Base-by-base conservation (phyloP, 257 asterid species). In the Leonotis leonurus region DNA sequence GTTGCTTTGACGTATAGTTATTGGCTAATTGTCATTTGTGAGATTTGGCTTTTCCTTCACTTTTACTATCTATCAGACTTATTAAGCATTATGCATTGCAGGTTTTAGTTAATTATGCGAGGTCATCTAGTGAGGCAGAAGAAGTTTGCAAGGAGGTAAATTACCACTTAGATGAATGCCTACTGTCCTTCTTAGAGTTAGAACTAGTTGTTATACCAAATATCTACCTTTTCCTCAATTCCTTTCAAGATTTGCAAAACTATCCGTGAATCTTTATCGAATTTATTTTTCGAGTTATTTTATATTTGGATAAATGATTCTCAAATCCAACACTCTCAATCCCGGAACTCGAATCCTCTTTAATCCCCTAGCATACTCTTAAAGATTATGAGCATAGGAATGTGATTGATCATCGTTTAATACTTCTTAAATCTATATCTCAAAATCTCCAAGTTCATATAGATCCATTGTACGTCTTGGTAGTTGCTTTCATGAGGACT, bases 51-150 rank as follows among this genome's bases (percentile, higher is more conserved):
- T 73, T 48, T 60, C n/a, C 37, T 62, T 65, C 51, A 11, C 18
- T n/a, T 29, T 41, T 36, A 22, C 6, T 6, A 8, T 32, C 54
- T 37, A 51, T 44, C 44, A 44, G 41, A 56, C 22, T 76, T 71
- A 71, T 65, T 36, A 35, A 37, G 68, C 43, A 21, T 44, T 56
- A 14, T 45, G 54, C 67, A 18, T 57, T 74, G 52, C 78, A 92
- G 99, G 87, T 93, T 77, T 85, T 93, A 73, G 97, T 93, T 70
- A 93, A 93, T 70, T 93, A 93, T 73, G 94, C 99, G 33, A 87
- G 99, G 81, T 93, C 99, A 48, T 89, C 96, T n/a, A 89, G 82
- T 80, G 97, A 93, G 65, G 99, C 96, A 8, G 96, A 89, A 62
- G 97, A 85, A 61, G 99, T 93, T 33, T 87, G 89, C 80, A 80